Evolutionary conservation across 1,139 yeast species (phyloP), one percentile per base, ranked within the genome.

Genomic region (Blastobotrys elegans): DNA sequence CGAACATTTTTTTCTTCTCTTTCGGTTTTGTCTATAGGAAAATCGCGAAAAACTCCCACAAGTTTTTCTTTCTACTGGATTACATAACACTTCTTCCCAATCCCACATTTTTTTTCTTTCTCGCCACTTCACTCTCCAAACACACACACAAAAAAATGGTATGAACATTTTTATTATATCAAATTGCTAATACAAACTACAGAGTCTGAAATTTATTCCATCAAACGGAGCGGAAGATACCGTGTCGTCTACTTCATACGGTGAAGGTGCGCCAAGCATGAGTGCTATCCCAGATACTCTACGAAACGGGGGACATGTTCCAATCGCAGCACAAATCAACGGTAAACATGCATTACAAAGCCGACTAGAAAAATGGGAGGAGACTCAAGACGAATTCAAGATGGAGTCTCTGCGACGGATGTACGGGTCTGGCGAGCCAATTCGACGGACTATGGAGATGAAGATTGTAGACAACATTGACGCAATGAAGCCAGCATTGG

Each of bases 401-500:
- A 63, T 89, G 72, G 95, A 89, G 63, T 80, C 80, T 49, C 82
- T 85, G 67, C 78, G 95, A 62, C 78, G 95, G 55, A 70, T 87
- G 22, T 89, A 84, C 66, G 98, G 98, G 26, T 84, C 95, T 41
- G 96, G 95, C 11, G 97, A 87, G 61, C 96, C 97, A 6, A 81
- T 92, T 57, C 83, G 88, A 65, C 78, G 97, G 63, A 80, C 85
- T 26, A 86, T 92, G 86, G 97, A 94, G 57, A 70, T 87, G 61
- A 74, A 77, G 49, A 76, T 88, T 33, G 84, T 90, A n/a, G 79
- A 79, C 41, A 29, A 37, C 27, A 22, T 11, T 3, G 40, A 37
- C 13, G n/a, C 17, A 7, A 78, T 87, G n/a, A 88, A 84, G 49
- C 80, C 80, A 65, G 67, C 75, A 14, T 70, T 79, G 46, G 80